Conservation (phyloP, 2,329 filamentous ascomycete species). For the Basipetospora chlamydospora region DNA sequence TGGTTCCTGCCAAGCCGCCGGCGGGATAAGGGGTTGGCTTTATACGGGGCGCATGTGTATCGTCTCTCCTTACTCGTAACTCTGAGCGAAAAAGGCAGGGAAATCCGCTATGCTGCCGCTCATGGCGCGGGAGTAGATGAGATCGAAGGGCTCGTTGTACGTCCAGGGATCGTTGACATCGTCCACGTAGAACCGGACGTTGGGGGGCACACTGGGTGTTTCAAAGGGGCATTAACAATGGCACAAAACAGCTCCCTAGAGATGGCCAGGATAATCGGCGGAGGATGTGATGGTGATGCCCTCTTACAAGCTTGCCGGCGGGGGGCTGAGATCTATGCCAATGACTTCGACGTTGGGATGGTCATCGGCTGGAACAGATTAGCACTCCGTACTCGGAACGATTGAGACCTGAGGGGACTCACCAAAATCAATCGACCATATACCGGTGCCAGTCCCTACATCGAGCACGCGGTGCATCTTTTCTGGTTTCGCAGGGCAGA, state of each 20-base stretch:
- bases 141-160: conserved; percentile 23
- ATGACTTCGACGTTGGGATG: conserved; percentile 8
- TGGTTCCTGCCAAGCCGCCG: too few species aligned
- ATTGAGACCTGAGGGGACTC: conserved; percentile 9
- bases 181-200: conserved; percentile 32
- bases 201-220: conserved; percentile 28
- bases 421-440: conserved; percentile 20
- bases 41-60: too few species aligned
- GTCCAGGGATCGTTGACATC: conserved; percentile 26
- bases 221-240: too few species aligned
- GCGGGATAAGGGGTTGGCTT: too few species aligned
- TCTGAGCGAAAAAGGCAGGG: conserved; percentile 20
- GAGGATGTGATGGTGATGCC: background rate
- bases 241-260: too few species aligned
- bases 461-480: conserved; percentile 18
- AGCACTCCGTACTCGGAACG: too few species aligned
- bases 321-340: conserved; percentile 27
- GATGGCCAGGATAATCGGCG: too few species aligned
- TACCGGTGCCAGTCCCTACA: conserved; percentile 17
- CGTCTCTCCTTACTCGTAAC: too few species aligned
- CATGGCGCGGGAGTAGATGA: conserved; percentile 21
- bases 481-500: too few species aligned
- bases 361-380: background rate
- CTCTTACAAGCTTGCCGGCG: conserved; percentile 22
- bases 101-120: conserved; percentile 14